Base-by-base conservation (phyloP, 2,329 filamentous ascomycete species). In the Trichoderma atrobrunneum region DNA sequence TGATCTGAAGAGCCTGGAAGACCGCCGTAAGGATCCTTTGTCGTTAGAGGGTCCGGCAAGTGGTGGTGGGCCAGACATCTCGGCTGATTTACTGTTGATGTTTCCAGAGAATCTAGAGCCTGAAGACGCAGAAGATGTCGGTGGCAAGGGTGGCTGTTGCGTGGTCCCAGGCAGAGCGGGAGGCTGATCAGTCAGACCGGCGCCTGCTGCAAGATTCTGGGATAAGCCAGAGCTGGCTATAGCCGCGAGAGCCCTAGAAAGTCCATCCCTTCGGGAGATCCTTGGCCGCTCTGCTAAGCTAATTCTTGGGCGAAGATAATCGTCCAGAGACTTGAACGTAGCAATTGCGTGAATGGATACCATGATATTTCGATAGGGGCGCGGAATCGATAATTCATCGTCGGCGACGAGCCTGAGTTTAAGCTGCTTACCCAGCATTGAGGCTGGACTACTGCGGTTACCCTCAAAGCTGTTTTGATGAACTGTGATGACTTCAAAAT, bases 311-410 rank as follows among this genome's bases (percentile, higher is more conserved):
- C 96, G 91, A 57, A 99, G 86, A 80, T 98, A 99, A 79, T 99
- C 96, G 79, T 98, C 96, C 28, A 99, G 84, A 0, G 95, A 93
- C 81, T 98, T 98, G 85, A 99, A 98, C 0, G 95, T 98, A 3
- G 96, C 95, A 78, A 99, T 98, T 18, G 96, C 96, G 80, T 99
- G 96, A 72, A 99, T 99, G 0, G 94, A 97, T 1, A 99, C 96
- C 92, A 98, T 98, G 74, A 99, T 97, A 76, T 95, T 97, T 26
- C 93, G 89, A 79, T 97, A 98, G 0, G 92, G 87, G 43, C 91
- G 88, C 21, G 96, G 96, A 73, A 99, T 96, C 63, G 96, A 93
- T 0, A 94, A 95, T 61, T 95, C 92, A 1, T 97, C 95, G 76
- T 97, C 95, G 1, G 96, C 95, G 48, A 95, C 89, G 39, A 99